Evolutionary conservation across 345 rosid species (phyloP).

Genomic region (Melaleuca quinquenervia): DNA sequence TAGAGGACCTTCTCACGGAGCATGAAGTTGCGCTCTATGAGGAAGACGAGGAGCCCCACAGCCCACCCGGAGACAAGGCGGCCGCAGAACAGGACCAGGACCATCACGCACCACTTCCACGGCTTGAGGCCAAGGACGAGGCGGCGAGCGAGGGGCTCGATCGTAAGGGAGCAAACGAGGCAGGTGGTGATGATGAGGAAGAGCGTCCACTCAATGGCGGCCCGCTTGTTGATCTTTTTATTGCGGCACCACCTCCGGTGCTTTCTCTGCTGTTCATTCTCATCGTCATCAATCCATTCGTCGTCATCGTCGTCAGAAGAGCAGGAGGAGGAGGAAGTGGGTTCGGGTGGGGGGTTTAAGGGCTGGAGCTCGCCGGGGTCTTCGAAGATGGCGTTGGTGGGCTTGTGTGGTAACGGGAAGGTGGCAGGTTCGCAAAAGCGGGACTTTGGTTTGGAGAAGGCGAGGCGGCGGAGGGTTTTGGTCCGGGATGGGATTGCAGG

Average conservation of each 20-base stretch:
- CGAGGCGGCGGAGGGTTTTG: slow-evolving; percentile 18
- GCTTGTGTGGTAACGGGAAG: background rate
- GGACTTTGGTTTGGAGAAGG: slow-evolving; percentile 38
- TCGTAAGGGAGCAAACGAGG: slow-evolving; percentile 21
- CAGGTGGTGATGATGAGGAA: slow-evolving; percentile 23
- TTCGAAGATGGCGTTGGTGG: background rate
- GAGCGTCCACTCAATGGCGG: slow-evolving; percentile 17
- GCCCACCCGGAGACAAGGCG: slow-evolving; percentile 27
- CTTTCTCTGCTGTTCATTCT: background rate
- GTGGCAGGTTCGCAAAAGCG: slow-evolving; percentile 23
- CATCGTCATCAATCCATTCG: slow-evolving; percentile 10
- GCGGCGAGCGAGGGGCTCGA: slow-evolving; percentile 2
- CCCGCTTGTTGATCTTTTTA: slow-evolving; percentile 12
- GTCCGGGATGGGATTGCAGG: background rate
- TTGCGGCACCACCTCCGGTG: background rate
- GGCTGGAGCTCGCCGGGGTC: background rate
- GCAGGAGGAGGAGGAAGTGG: background rate
- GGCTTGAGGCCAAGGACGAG: slow-evolving; percentile 13
- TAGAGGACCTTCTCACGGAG: slow-evolving; percentile 31
- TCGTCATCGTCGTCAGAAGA: slow-evolving; percentile 13
- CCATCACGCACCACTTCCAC: slow-evolving; percentile 50
- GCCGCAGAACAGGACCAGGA: slow-evolving; percentile 27
- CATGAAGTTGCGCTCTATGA: slow-evolving; percentile 30
- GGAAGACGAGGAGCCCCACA: slow-evolving; percentile 13
- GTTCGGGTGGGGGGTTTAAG: background rate